Base-by-base conservation (phyloP, 176 grass and related monocot species). In the Paspalum notatum region DNA sequence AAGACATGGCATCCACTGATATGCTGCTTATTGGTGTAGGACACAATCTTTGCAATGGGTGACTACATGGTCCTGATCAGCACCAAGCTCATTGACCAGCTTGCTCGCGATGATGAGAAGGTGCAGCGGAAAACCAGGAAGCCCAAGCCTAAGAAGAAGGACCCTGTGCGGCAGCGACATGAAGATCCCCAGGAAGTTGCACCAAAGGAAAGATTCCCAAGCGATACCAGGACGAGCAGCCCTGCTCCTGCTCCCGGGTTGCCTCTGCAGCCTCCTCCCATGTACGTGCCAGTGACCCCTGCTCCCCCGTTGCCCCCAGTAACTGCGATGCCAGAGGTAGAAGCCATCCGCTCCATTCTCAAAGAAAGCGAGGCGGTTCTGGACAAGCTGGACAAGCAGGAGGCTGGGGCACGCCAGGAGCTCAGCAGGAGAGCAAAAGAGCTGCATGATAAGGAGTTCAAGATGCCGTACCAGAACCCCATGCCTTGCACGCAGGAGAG, bases 381-480 rank as follows among this genome's bases (percentile, higher is more conserved):
- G 18, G 81, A 93, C 13, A 95, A 98, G 83, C 56, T 95, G 40
- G 86, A 93, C 50, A 90, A 89, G 47, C 62, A 93, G 66, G 88
- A 91, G 63, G 80, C 82, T 5, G 81, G 78, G 27, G 94, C 90
- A 80, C 86, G 79, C 38, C 38, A 92, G 21, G 92, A 98, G 71
- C 89, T 94, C 53, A 88, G 45, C 63, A 89, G 87, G 85, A 90
- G 85, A 83, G 82, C 91, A 32, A 97, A 97, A 51, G 91, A 97
- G 61, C 80, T 97, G 25, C 91, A 84, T 1, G 89, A 97, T 47
- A 92, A 90, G 83, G 94, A 97, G 80, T 94, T 97, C 80, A 94
- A 92, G 77, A 77, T 92, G 73, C 91, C 89, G 0, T 97, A 97
- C 85, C 89, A 92, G 68, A 90, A 88, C n/a, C 85, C 89, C 7